A percentile compares a stretch with the other conserved stretches of the same genome.
phyloP scores from a whole-genome alignment of 495 filamentous ascomycete genomes.

The Thozetella sp. region DNA sequence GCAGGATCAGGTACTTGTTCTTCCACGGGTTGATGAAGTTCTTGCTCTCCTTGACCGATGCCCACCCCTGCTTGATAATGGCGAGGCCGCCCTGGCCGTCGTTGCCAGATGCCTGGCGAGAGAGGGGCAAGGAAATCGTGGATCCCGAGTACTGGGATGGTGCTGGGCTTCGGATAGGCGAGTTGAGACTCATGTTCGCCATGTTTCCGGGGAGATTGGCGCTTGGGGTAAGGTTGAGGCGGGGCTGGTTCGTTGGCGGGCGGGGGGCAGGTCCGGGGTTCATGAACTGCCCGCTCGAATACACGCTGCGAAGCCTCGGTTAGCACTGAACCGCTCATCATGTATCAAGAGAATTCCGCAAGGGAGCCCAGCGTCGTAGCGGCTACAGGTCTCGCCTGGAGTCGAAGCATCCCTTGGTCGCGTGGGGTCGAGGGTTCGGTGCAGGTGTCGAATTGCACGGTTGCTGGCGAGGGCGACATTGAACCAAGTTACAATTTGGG shows the following conservation, averaged over 20 bases:
- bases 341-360: too few relatives aligned
- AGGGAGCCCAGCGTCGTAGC: too few relatives aligned
- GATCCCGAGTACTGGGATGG: slow-evolving; percentile 67
- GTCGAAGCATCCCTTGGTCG: neutral
- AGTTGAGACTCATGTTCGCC: slow-evolving; percentile 70
- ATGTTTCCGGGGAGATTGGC: slow-evolving; percentile 77
- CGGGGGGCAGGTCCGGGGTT: slow-evolving; percentile 94
- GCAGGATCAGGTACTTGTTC: slow-evolving; percentile 82
- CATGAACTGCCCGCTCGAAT: slow-evolving; percentile 81
- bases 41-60: slow-evolving; percentile 86
- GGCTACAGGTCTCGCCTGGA: too few relatives aligned
- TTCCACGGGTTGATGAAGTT: slow-evolving; percentile 82
- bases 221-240: slow-evolving; percentile 74
- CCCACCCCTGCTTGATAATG: slow-evolving; percentile 86
- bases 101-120: slow-evolving; percentile 60
- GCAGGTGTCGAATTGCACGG: slow-evolving; percentile 1
- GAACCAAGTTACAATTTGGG: neutral
- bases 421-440: neutral
- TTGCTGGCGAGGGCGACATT: too few relatives aligned
- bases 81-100: slow-evolving; percentile 65
- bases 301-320: slow-evolving; percentile 63
- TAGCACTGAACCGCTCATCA: too few relatives aligned
- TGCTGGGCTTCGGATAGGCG: slow-evolving; percentile 51
- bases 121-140: slow-evolving; percentile 68
- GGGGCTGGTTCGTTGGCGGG: slow-evolving; percentile 83